Base-by-base conservation (phyloP, 2,329 filamentous ascomycete genomes). In the Diaporthe velutina region DNA sequence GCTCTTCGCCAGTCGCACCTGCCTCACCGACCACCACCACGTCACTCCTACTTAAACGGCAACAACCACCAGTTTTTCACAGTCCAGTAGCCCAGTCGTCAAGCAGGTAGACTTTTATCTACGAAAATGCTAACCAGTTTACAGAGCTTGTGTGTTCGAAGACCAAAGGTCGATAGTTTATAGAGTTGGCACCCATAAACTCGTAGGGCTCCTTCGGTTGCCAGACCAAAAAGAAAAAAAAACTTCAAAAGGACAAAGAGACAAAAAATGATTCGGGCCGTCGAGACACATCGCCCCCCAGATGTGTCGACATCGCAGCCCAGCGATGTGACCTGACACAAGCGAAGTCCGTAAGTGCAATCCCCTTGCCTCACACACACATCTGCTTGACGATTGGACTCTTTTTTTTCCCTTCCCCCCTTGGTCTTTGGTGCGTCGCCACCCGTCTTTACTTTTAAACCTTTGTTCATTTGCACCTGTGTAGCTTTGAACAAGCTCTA, bases 31-130 rank as follows among this genome's bases (percentile, higher is more conserved):
- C 42, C 42, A 45, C 28, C 25, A 28, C 15, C 5, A 45, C 42
- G 28, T 50, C 40, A 28, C 42, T 38, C 22, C 48, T 22, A 28
- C 19, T 38, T 55, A 42, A 42, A 42, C 33, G 6, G 40, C 13
- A 2, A 54, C 28, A 54, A 3, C 0, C 50, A 22, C 5, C 6
- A 15, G 10, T 10, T 70, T 70, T 70, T 28, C 9, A 17, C 48
- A 70, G 25, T 2, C 48, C n/a, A 70, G 22, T 55, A 70, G 66
- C 15, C 48, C 48, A 70, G 50, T 55, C 33, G 66, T 70, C 48
- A 30, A 42, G 48, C 13, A 6, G 64, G 7, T 13, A 38, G 5
- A 30, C n/a, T 17, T 1, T 7, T 1, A 13, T 52, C n/a, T 17
- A 40, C 5, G 12, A 12, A 67, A 33, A 33, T 52, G 45, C 42